Evolutionary conservation across 2,329 filamentous ascomycete genomes (phyloP).

Genomic region (Hymenoscyphus infarciens): DNA sequence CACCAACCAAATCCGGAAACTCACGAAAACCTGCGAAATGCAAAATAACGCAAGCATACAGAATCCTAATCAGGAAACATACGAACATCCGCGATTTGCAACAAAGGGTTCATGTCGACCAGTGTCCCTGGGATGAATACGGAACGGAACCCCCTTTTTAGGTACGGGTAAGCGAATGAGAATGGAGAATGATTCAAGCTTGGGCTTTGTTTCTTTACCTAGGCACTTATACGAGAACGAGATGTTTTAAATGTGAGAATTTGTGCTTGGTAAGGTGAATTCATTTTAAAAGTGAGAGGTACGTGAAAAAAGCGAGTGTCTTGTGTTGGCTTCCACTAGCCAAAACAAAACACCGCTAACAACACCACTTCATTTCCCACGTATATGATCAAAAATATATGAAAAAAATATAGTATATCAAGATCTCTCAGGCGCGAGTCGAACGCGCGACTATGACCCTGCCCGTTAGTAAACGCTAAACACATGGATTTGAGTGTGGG

Average conservation of each 20-base stretch:
- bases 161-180: background rate
- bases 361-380: background rate
- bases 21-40: background rate
- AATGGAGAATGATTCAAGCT: background rate
- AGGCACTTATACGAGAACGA: background rate
- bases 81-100: background rate
- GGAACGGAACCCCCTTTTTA: background rate
- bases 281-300: no score
- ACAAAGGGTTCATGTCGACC: background rate
- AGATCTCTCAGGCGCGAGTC: constrained; percentile 13
- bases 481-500: background rate
- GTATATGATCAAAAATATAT: background rate
- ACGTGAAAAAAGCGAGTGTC: no score
- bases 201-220: background rate
- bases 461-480: constrained; percentile 6
- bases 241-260: no score
- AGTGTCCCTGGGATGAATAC: background rate
- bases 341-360: no score
- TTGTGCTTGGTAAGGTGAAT: no score
- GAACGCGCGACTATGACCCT: constrained; percentile 6
- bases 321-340: no score
- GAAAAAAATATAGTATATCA: background rate
- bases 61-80: background rate
- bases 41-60: background rate
- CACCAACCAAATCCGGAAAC: background rate